Conservation (phyloP, 2,329 filamentous ascomycete genomes). For the Aspergillus phoenicis region DNA sequence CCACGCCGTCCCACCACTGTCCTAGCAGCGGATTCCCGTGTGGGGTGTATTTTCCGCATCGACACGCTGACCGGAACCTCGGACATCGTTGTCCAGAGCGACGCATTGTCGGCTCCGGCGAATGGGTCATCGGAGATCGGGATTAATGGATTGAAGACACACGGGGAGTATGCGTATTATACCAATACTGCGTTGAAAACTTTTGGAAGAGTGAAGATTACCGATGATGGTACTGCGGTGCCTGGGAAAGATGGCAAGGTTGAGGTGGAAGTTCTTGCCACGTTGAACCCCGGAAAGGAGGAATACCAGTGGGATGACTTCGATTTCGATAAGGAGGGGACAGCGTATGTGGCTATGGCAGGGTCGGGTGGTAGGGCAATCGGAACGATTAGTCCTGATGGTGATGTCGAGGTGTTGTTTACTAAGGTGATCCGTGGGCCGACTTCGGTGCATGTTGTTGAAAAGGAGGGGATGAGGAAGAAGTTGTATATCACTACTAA, state of each 20-base stretch:
- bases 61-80: constrained; percentile 17
- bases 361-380: constrained; percentile 2
- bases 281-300: background rate
- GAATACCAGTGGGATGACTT: constrained; percentile 22
- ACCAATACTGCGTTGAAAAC: constrained; percentile 15
- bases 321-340: constrained; percentile 12
- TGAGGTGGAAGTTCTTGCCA: constrained; percentile 13
- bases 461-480: background rate
- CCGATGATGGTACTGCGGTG: constrained; percentile 1
- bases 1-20: constrained; percentile 16
- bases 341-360: constrained; percentile 19
- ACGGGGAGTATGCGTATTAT: constrained; percentile 17
- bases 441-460: constrained; percentile 11
- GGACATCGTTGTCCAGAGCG: constrained; percentile 14
- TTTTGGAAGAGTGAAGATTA: constrained; percentile 13
- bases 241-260: background rate
- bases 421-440: constrained; percentile 1
- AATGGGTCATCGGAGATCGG: constrained; percentile 18
- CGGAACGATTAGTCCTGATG: constrained; percentile 11
- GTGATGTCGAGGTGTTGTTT: constrained; percentile 16
- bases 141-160: constrained; percentile 22
- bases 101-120: background rate
- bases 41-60: constrained; percentile 21
- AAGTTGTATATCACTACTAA: constrained; percentile 12
- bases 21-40: constrained; percentile 20